A percentile compares a stretch with the other conserved stretches of the same genome.
Conservation (phyloP, 805 yeast species). For the Kluyveromyces nonfermentans region DNA sequence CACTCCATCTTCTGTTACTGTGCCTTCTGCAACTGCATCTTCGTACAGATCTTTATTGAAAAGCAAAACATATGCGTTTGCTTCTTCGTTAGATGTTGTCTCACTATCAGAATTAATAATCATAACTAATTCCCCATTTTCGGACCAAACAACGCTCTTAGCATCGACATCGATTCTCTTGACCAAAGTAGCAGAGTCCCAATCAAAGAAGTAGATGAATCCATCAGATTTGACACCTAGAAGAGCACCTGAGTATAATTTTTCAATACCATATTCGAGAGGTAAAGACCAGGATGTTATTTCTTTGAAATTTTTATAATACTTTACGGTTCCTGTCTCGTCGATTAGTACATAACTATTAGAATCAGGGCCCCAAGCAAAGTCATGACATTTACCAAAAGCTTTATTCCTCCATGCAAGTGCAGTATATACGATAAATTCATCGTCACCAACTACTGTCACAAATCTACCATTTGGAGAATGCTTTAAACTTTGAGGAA, state of each 20-base stretch:
- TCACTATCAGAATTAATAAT: conserved; percentile 49
- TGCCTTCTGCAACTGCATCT: conserved; percentile 50
- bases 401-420: conserved; percentile 96
- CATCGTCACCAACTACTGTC: conserved; percentile 96
- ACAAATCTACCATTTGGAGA: conserved; percentile 97
- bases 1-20: conserved; percentile 65
- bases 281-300: conserved; percentile 53
- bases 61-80: conserved; percentile 64
- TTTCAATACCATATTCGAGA: conserved; percentile 63
- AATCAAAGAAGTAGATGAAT: conserved; percentile 81
- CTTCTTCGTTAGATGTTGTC: conserved; percentile 18
- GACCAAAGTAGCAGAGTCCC: conserved; percentile 82
- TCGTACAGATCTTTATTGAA: conserved; percentile 61
- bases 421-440: conserved; percentile 90
- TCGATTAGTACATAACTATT: conserved; percentile 79
- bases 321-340: conserved; percentile 50
- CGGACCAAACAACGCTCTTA: conserved; percentile 79
- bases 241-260: conserved; percentile 81
- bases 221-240: conserved; percentile 79
- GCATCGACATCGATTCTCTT: conserved; percentile 87
- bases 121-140: conserved; percentile 81
- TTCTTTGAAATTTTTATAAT: conserved; percentile 80
- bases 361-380: conserved; percentile 92
- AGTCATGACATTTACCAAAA: conserved; percentile 82
- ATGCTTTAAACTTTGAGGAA: conserved; percentile 78